Conservation (phyloP, 2,329 filamentous ascomycete species). For the Neurospora sp. region DNA sequence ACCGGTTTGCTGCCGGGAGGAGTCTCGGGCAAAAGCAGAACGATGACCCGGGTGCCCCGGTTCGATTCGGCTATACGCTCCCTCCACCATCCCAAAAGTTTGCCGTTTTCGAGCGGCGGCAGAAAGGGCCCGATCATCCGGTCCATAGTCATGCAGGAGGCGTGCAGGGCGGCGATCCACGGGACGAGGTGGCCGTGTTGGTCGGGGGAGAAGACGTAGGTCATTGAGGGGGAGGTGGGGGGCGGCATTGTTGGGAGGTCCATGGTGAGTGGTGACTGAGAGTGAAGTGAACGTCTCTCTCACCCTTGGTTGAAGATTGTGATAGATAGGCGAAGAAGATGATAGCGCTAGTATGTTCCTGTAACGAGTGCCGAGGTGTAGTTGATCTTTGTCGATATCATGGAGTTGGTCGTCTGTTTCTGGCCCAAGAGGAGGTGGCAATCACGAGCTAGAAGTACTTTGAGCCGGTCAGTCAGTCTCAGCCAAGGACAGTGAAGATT, state of each 20-base stretch:
- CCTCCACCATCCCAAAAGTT: constrained; percentile 49
- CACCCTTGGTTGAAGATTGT: neutral
- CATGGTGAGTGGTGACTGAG: neutral
- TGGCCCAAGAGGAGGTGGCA: neutral
- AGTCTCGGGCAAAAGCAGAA: constrained; percentile 37
- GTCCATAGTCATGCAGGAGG: constrained; percentile 48
- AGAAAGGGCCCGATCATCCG: constrained; percentile 48
- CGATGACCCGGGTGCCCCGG: constrained; percentile 37
- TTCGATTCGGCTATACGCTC: constrained; percentile 38
- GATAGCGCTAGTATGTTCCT: neutral
- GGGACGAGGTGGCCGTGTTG: constrained; percentile 42
- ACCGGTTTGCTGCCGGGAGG: constrained; percentile 25
- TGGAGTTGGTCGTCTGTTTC: neutral
- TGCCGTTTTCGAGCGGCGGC: constrained; percentile 46
- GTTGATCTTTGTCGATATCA: neutral
- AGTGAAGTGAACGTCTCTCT: neutral
- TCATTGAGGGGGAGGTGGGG: constrained; percentile 19
- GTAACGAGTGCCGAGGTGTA: neutral
- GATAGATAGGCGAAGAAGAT: neutral
- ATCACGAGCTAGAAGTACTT: neutral
- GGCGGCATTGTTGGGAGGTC: neutral
- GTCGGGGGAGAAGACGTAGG: constrained; percentile 33
- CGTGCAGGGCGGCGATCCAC: constrained; percentile 49
- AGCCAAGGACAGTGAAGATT: neutral
- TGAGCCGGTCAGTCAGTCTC: neutral